phyloP scores from a whole-genome alignment of 106 monocot species.

The Agapanthus africanus region DNA sequence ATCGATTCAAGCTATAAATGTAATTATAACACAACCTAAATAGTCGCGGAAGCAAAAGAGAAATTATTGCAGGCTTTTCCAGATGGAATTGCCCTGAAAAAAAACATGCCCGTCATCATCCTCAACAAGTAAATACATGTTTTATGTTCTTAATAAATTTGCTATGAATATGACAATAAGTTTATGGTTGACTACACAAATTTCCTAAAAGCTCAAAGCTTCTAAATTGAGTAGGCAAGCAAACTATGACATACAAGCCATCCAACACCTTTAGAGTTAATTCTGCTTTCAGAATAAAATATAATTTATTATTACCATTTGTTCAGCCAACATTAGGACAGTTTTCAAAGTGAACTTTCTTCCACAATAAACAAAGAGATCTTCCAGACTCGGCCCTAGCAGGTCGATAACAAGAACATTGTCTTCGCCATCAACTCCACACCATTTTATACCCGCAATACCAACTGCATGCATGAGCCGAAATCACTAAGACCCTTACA shows the following conservation, averaged over 20 bases:
- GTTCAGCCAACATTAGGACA: slow-evolving; percentile 91
- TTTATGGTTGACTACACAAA: background rate
- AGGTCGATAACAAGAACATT: slow-evolving; percentile 84
- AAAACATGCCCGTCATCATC: no score
- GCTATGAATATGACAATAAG: background rate
- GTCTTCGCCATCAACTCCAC: slow-evolving; percentile 73
- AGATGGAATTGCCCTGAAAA: no score
- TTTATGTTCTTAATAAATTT: background rate
- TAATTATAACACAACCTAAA: no score
- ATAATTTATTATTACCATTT: slow-evolving; percentile 72
- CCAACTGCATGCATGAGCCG: slow-evolving; percentile 55
- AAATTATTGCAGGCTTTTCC: no score
- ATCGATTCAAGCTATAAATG: no score
- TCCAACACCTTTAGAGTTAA: background rate
- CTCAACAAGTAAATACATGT: no score
- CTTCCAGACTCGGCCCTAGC: slow-evolving; percentile 91
- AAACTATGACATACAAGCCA: background rate
- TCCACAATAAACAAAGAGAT: slow-evolving; percentile 84
- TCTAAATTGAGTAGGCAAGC: background rate
- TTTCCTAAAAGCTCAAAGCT: background rate
- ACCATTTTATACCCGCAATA: slow-evolving; percentile 76
- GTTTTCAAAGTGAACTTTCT: slow-evolving; percentile 86
- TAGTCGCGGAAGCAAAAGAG: no score
- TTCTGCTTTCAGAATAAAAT: no score
- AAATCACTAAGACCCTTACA: background rate